A percentile compares a stretch with the other conserved stretches of the same genome.
Conservation (phyloP, 2,329 filamentous ascomycete genomes). For the Sporothrix schenckii region DNA sequence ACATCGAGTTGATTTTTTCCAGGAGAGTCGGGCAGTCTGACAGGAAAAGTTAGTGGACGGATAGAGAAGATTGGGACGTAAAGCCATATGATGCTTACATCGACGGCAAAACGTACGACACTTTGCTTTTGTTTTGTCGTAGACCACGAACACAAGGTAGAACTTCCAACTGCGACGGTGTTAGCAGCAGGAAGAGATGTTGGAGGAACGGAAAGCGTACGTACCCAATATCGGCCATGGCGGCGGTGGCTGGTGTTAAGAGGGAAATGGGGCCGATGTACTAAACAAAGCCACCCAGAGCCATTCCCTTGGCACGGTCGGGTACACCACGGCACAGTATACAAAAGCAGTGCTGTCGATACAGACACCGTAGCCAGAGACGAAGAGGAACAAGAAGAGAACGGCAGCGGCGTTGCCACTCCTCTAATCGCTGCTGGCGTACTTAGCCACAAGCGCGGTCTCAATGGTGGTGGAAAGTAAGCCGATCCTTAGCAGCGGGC, state of each 20-base stretch:
- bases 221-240: slow-evolving; percentile 28
- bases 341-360: slow-evolving; percentile 31
- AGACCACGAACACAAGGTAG: slow-evolving; percentile 59
- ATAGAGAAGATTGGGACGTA: too few relatives aligned
- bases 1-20: slow-evolving; percentile 57
- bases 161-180: slow-evolving; percentile 49
- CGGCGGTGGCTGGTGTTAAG: slow-evolving; percentile 33
- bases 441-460: slow-evolving; percentile 30
- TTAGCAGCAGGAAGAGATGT: not conserved
- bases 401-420: slow-evolving; percentile 31
- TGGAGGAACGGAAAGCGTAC: not conserved
- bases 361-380: slow-evolving; percentile 25
- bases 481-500: slow-evolving; percentile 26
- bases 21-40: slow-evolving; percentile 48
- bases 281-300: slow-evolving; percentile 26
- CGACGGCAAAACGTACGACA: too few relatives aligned
- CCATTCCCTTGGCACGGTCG: slow-evolving; percentile 31
- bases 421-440: slow-evolving; percentile 25
- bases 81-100: not conserved
- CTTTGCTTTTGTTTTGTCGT: too few relatives aligned
- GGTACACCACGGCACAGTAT: slow-evolving; percentile 31
- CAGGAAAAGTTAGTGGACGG: not conserved
- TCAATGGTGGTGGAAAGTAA: slow-evolving; percentile 30
- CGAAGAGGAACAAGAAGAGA: slow-evolving; percentile 29
- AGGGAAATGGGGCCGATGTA: slow-evolving; percentile 35